Evolutionary conservation across 75 land plant genomes (phyloP).

Genomic region (Isoetes taiwanensis): DNA sequence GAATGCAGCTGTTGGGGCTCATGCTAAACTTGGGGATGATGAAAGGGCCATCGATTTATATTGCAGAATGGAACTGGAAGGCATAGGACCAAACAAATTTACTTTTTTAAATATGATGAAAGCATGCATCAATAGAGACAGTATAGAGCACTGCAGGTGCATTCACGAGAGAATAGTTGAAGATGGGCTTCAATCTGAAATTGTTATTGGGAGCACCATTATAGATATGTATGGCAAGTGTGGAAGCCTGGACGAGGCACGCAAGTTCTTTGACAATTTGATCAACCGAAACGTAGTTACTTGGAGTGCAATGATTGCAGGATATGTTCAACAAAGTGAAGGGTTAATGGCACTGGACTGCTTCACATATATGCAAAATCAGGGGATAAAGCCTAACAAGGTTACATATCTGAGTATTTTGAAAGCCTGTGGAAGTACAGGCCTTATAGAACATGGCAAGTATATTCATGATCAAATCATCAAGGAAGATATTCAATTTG

Average conservation of each 20-base stretch:
- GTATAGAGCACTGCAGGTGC: neutral
- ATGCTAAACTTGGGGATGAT: neutral
- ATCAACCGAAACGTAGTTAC: neutral
- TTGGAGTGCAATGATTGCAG: neutral
- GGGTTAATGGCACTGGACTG: no score
- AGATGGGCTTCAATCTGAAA: slow-evolving; percentile 1
- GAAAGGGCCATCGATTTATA: neutral
- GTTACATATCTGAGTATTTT: neutral
- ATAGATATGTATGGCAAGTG: slow-evolving; percentile 6
- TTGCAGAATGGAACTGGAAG: neutral
- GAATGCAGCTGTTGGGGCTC: neutral
- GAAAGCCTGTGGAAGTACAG: neutral
- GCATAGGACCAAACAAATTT: neutral
- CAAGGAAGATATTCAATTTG: neutral
- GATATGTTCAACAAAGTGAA: no score
- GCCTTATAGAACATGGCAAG: neutral
- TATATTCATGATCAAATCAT: neutral
- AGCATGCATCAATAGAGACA: neutral
- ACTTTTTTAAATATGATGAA: neutral
- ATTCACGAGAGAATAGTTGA: neutral
- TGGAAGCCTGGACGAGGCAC: neutral
- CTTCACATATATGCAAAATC: no score
- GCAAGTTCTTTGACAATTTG: neutral
- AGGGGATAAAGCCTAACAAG: neutral
- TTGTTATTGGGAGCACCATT: no score